Evolutionary conservation across 1,284 basidiomycete species (phyloP).

Genomic region (Exobasidium cylindrosporum): DNA sequence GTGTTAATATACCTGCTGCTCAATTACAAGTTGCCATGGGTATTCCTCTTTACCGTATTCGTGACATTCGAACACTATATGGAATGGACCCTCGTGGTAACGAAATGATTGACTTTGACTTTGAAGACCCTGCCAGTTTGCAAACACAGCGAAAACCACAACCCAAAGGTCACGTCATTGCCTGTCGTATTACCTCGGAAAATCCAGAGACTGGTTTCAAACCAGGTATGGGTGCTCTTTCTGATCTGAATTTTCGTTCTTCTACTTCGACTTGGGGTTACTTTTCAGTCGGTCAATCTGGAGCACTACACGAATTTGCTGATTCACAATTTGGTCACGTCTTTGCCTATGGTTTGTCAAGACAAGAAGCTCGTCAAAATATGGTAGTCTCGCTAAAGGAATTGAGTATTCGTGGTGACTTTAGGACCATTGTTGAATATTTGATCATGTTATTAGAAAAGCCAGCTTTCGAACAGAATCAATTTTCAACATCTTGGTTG

Average conservation of each 20-base stretch:
- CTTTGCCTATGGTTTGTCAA: slow-evolving; percentile 89
- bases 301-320: slow-evolving; percentile 97
- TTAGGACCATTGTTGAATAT: slow-evolving; percentile 91
- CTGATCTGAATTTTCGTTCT: slow-evolving; percentile 98
- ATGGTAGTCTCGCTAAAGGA: slow-evolving; percentile 99
- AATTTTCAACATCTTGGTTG: slow-evolving; percentile 97
- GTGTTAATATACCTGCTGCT: slow-evolving; percentile 95
- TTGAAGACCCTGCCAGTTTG: slow-evolving; percentile 78
- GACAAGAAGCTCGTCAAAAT: slow-evolving; percentile 91
- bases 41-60: slow-evolving; percentile 89
- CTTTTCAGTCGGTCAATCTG: slow-evolving; percentile 92
- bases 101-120: slow-evolving; percentile 79
- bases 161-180: slow-evolving; percentile 97
- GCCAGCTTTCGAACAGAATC: slow-evolving; percentile 94
- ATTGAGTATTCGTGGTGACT: slow-evolving; percentile 96
- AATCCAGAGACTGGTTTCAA: slow-evolving; percentile 99
- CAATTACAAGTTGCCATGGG: slow-evolving; percentile 99
- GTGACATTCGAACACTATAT: slow-evolving; percentile 93
- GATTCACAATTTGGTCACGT: slow-evolving; percentile 82
- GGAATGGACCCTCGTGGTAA: slow-evolving; percentile 59
- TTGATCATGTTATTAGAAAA: slow-evolving; percentile 95
- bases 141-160: slow-evolving; percentile 89
- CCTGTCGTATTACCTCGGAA: slow-evolving; percentile 98
- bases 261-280: slow-evolving; percentile 86
- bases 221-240: slow-evolving; percentile 91